Conservation (phyloP, 2,329 filamentous ascomycete genomes). For the Arthrobotrys musiformis region DNA sequence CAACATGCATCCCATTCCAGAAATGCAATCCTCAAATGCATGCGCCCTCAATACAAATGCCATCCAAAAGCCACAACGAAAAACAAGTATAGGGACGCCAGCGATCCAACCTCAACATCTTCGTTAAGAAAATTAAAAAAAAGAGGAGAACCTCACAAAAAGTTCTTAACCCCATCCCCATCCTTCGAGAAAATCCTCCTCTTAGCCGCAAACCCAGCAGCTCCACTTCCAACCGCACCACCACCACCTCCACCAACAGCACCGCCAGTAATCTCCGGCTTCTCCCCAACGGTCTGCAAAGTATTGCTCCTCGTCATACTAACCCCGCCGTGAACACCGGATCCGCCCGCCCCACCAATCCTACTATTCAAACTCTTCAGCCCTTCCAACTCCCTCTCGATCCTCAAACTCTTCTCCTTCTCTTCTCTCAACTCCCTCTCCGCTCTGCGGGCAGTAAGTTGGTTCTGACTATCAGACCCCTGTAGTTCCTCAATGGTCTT, state of each 20-base stretch:
- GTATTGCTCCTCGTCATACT: conserved; percentile 57
- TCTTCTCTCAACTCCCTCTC: conserved; percentile 92
- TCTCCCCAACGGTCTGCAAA: conserved; percentile 62
- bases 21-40: conserved; percentile 22
- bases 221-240: neutral
- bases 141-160: conserved; percentile 61
- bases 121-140: too few relatives aligned
- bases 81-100: neutral
- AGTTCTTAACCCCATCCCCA: conserved; percentile 63
- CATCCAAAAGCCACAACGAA: conserved; percentile 17
- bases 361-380: conserved; percentile 75
- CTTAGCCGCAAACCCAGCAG: conserved; percentile 55
- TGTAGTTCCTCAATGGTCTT: conserved; percentile 94
- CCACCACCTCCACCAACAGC: neutral
- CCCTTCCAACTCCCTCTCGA: conserved; percentile 89
- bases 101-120: too few relatives aligned
- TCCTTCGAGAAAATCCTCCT: conserved; percentile 59
- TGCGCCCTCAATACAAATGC: neutral
- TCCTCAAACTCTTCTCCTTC: conserved; percentile 78
- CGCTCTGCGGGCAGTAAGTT: conserved; percentile 82
- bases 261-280: conserved; percentile 56
- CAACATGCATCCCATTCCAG: conserved; percentile 20
- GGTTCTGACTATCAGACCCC: conserved; percentile 81
- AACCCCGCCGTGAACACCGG: conserved; percentile 36
- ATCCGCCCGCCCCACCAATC: conserved; percentile 35